These are phyloP conservation scores for Euptelea pleiosperma DNA, from an alignment of 164 flowering plant species.

Conservation along the genomic window DNA sequence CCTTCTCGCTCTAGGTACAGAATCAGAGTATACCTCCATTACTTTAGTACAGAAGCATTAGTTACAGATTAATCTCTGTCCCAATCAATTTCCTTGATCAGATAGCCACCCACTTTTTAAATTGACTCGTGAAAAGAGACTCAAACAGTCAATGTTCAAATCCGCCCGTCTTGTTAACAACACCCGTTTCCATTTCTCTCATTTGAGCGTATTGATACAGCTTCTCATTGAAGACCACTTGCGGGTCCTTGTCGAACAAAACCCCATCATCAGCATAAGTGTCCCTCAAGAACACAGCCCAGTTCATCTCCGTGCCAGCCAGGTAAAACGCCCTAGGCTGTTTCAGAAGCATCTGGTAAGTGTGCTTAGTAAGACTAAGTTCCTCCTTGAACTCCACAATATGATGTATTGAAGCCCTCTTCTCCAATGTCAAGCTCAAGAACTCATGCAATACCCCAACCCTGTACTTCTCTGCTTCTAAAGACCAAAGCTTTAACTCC, in stretches of 20 bases:
- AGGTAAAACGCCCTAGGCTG: conserved; percentile 71
- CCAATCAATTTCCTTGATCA: neutral
- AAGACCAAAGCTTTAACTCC: conserved; percentile 57
- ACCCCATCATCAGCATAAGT: conserved; percentile 63
- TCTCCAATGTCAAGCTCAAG: conserved; percentile 88
- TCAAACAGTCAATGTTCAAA: neutral
- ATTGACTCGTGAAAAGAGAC: neutral
- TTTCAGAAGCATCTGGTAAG: conserved; percentile 76
- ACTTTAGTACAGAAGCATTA: too few relatives aligned
- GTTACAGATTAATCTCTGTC: too few relatives aligned
- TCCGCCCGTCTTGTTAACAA: neutral
- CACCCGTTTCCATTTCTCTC: conserved; percentile 31
- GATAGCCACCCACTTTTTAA: neutral
- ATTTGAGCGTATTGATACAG: conserved; percentile 53
- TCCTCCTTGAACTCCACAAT: conserved; percentile 86
- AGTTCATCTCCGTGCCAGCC: conserved; percentile 94
- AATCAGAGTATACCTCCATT: neutral
- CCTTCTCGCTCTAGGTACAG: neutral
- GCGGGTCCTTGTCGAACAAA: conserved; percentile 67
- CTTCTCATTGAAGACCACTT: conserved; percentile 67
- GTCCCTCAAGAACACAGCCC: conserved; percentile 83
- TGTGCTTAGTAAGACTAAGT: conserved; percentile 80
- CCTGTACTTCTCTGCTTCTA: conserved; percentile 86
- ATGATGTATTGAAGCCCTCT: conserved; percentile 79
- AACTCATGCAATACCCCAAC: conserved; percentile 82